Base-by-base conservation (phyloP, 2,329 filamentous ascomycete genomes). In the Pyricularia sp. region DNA sequence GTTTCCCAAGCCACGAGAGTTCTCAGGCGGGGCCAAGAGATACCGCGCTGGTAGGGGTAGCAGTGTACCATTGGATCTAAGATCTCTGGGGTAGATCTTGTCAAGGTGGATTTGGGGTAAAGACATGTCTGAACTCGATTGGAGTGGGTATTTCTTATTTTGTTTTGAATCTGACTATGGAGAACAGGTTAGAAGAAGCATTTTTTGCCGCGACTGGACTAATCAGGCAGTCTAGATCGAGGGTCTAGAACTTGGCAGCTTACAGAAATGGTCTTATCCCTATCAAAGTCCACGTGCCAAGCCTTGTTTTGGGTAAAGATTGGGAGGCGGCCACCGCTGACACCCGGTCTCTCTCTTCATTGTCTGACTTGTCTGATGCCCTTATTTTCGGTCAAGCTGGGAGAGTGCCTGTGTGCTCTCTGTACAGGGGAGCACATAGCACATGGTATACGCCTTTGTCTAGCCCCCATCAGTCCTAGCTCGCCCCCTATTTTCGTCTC, bases 41-140 rank as follows among this genome's bases (percentile, higher is more conserved):
- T 99, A 98, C 79, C 85, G 94, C 71, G 95, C 95, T 50, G 95
- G 95, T 10, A 87, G 94, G 76, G 94, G 93, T 36, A 97, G 93
- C 80, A 97, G 92, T 82, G 94, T 98, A 73, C 95, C 95, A 33
- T 82, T 98, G 74, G 92, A 98, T 81, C 79, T 99, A 76, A 87
- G 83, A 72, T 82, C 84, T 90, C 64, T 80, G 65, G 68, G 55
- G 14, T 66, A 42, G 26, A 33, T n/a, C 25, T 61, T 30, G 23
- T n/a, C 20, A 50, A n/a, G 42, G 20, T n/a, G 33, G 4, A 33
- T 50, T 42, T 50, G 42, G 42, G 42, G 42, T 50, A n/a, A 17
- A 31, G 58, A n/a, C 58, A 61, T 25, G 58, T 61, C 58, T 61
- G n/a, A 25, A 61, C n/a, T 23, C 9, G 23, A 61, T 26, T 0